Conservation (phyloP, 768 basidiomycete species). For the Hypholoma sublateritium region DNA sequence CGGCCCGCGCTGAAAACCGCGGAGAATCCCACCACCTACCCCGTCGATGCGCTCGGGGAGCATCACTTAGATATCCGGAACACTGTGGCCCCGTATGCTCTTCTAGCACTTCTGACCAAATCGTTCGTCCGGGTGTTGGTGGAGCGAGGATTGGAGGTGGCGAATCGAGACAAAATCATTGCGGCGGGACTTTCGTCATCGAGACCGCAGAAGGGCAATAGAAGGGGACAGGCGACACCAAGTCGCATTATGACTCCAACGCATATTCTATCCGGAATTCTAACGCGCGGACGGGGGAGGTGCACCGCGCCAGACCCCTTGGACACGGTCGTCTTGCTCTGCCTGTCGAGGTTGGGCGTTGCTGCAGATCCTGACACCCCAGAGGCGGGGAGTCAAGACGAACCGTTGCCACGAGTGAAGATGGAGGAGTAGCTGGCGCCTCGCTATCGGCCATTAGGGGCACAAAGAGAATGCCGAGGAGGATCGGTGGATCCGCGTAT, state of each 20-base stretch:
- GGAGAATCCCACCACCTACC: conserved; percentile 18
- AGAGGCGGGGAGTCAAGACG: conserved; percentile 9
- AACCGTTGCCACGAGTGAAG: conserved; percentile 12
- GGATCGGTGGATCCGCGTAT: conserved; percentile 27
- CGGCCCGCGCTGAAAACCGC: conserved; percentile 2
- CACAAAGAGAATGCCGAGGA: conserved; percentile 16
- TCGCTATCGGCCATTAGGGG: background rate
- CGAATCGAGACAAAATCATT: conserved; percentile 30
- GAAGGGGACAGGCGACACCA: conserved; percentile 2
- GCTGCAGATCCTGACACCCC: conserved; percentile 7
- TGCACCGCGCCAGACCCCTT: conserved; percentile 12
- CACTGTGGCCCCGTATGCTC: conserved; percentile 38
- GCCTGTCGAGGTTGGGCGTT: conserved; percentile 31
- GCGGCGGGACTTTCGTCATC: conserved; percentile 12
- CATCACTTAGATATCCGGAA: conserved; percentile 28
- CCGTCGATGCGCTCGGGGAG: conserved; percentile 28
- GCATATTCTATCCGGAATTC: conserved; percentile 42
- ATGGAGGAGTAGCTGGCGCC: conserved; percentile 16
- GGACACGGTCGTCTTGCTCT: conserved; percentile 25
- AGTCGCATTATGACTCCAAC: conserved; percentile 38
- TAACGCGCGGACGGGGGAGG: conserved; percentile 25
- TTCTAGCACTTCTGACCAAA: conserved; percentile 34
- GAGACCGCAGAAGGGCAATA: conserved; percentile 13
- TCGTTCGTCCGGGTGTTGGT: conserved; percentile 37
- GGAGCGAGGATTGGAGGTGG: conserved; percentile 34